Base-by-base conservation (phyloP, 75 land plant species). In the Cunninghamia lanceolata region DNA sequence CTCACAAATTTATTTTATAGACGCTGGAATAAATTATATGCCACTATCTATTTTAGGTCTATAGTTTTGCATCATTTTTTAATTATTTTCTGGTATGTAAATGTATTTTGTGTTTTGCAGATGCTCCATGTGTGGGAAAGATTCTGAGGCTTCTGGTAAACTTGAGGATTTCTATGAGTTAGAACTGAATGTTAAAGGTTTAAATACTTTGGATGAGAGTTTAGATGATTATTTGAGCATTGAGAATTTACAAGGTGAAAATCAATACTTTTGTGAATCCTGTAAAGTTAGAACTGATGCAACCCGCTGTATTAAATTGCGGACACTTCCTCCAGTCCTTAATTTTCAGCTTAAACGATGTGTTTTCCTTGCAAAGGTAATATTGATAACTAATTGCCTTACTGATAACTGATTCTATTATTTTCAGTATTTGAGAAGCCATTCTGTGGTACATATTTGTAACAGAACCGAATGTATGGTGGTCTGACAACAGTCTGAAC, bases 311-410 rank as follows among this genome's bases (percentile, higher is more conserved):
- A 98, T 94, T 63, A 98, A 95, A 93, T 89, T 98, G 68, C 93
- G 94, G 9, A 88, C 92, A 35, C 92, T 98, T 83, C 99, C 99
- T 59, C 84, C 91, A 59, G 96, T 98, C 11, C 93, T 98, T 42
- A 98, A 96, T 88, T 94, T 98, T 76, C 99, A 98, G 90, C 96
- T 98, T 45, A 98, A 98, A 93, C 95, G 99, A 10, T 95, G 89
- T 89, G 90, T 96, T 82, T 98, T 96, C 88, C 91, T 93, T 83
- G 91, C 94, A 52, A 98, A 98, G 97, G 99, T 98, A 89, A 78
- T 45, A 46, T 17, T 86, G 56, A 19, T 43, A 50, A 36, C 35
- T 70, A 32, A 21, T 80, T 38, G 45, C 21, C 59, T 88, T 88
- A 14, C 7, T 85, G 59, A 32, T 56, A 11, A 25, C 7, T 76